Percentiles rank a stretch among this genome's conserved stretches.
Evolutionary conservation across 2,329 filamentous ascomycete genomes (phyloP).

Genomic region (Xylariaceae sp.): DNA sequence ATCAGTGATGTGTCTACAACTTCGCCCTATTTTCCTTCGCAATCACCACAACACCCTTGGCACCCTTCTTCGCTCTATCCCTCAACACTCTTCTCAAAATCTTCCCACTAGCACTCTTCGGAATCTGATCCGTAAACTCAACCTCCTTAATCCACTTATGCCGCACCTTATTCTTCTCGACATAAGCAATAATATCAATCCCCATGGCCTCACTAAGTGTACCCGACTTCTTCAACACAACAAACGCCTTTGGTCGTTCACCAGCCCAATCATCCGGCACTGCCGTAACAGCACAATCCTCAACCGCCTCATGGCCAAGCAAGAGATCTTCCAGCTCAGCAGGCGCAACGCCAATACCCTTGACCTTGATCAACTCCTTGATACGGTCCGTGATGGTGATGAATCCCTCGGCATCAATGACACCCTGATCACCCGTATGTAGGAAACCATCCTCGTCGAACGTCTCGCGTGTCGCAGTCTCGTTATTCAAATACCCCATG

Average conservation of each 20-base stretch:
- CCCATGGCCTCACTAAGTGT: slow-evolving; percentile 28
- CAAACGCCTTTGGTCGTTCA: slow-evolving; percentile 54
- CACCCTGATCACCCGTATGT: slow-evolving; percentile 55
- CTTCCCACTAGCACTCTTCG: slow-evolving; percentile 60
- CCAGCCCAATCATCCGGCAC: slow-evolving; percentile 52
- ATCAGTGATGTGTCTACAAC: slow-evolving; percentile 23
- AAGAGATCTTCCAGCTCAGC: slow-evolving; percentile 61
- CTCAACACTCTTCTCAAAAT: slow-evolving; percentile 53
- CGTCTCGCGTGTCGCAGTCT: slow-evolving; percentile 36
- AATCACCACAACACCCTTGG: slow-evolving; percentile 21
- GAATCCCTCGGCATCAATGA: slow-evolving; percentile 51
- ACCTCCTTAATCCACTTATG: slow-evolving; percentile 53
- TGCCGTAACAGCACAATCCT: slow-evolving; percentile 54
- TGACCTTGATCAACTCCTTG: slow-evolving; percentile 68
- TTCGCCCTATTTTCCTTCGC: slow-evolving; percentile 29
- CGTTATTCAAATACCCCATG: slow-evolving; percentile 45
- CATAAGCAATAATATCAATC: slow-evolving; percentile 44
- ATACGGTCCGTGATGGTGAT: slow-evolving; percentile 58
- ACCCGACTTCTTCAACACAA: slow-evolving; percentile 40
- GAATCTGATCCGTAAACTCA: slow-evolving; percentile 50
- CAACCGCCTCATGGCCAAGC: slow-evolving; percentile 52
- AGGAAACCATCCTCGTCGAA: slow-evolving; percentile 35
- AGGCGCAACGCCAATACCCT: slow-evolving; percentile 58
- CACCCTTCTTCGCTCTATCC: slow-evolving; percentile 32
- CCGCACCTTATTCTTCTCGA: slow-evolving; percentile 50